A percentile compares a stretch with the other conserved stretches of the same genome.
phyloP scores from a whole-genome alignment of 1,139 yeast genomes.

The Arxiozyma telluris region DNA sequence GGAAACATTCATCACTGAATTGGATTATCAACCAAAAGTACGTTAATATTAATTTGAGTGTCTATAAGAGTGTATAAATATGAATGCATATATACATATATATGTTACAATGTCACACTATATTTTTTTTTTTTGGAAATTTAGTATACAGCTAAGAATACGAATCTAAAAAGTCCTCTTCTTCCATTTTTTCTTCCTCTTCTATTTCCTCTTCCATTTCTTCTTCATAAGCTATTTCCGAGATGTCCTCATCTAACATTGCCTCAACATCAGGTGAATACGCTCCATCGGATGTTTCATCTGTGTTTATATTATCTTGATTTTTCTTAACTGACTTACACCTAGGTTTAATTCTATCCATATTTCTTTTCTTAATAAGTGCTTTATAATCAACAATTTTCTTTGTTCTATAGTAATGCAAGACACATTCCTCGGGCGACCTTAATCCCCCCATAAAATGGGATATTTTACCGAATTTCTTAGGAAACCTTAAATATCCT shows the following conservation, averaged over 20 bases:
- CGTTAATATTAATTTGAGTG: neutral
- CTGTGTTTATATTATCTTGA: neutral
- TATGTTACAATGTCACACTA: too few species aligned
- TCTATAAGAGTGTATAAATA: neutral
- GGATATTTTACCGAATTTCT: conserved; percentile 83
- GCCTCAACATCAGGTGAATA: neutral
- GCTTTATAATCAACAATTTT: conserved; percentile 66
- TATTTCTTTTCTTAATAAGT: conserved; percentile 46
- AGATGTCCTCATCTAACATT: neutral
- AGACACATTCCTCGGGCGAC: conserved; percentile 74
- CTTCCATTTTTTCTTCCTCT: neutral
- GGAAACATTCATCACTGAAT: too few species aligned
- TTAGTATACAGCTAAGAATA: neutral
- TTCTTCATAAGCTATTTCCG: neutral
- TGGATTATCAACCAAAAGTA: too few species aligned
- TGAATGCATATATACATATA: neutral
- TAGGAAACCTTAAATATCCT: conserved; percentile 68
- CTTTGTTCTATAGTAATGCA: conserved; percentile 86
- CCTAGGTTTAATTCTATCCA: conserved; percentile 33
- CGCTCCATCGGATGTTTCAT: neutral
- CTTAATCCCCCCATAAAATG: conserved; percentile 70
- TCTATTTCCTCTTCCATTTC: conserved; percentile 1
- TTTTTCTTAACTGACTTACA: neutral
- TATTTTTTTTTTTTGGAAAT: too few species aligned
- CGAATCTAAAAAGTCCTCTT: neutral